Conservation (phyloP, 2,329 filamentous ascomycete species). For the Fusarium poae region DNA sequence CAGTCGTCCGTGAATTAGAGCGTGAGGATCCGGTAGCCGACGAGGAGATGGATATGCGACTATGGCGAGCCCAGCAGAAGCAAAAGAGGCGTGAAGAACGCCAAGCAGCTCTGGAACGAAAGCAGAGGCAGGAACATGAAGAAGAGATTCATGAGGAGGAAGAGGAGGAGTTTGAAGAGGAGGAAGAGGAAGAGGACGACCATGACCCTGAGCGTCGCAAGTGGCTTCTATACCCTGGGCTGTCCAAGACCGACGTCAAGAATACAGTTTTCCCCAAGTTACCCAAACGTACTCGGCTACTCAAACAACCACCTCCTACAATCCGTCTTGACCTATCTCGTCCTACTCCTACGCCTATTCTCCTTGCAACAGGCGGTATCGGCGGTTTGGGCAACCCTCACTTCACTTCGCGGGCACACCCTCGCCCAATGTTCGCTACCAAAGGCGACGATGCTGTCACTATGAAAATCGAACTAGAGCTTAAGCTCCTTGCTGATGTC, state of each 20-base stretch:
- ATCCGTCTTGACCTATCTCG: slow-evolving; percentile 79
- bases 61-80: slow-evolving; percentile 53
- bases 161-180: slow-evolving; percentile 38
- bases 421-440: slow-evolving; percentile 87
- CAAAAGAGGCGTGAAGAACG: slow-evolving; percentile 50
- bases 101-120: slow-evolving; percentile 54
- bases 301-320: slow-evolving; percentile 78
- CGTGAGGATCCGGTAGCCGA: slow-evolving; percentile 82
- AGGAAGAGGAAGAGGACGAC: slow-evolving; percentile 58
- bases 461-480: slow-evolving; percentile 85
- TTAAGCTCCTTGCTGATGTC: slow-evolving; percentile 95
- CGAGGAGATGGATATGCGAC: slow-evolving; percentile 61
- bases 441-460: slow-evolving; percentile 84
- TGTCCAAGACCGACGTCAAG: slow-evolving; percentile 76
- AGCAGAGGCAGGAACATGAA: slow-evolving; percentile 37
- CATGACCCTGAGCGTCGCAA: slow-evolving; percentile 71
- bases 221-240: slow-evolving; percentile 88
- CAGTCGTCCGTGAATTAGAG: slow-evolving; percentile 85
- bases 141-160: slow-evolving; percentile 38
- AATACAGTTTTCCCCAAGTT: slow-evolving; percentile 64
- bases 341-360: slow-evolving; percentile 84
- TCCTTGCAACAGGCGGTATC: slow-evolving; percentile 88
- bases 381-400: slow-evolving; percentile 95
- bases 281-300: slow-evolving; percentile 65
- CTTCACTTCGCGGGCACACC: slow-evolving; percentile 81